These are phyloP conservation scores for Chlorencoelia australis DNA, from an alignment of 2,329 filamentous ascomycete species.

Conservation along the genomic window DNA sequence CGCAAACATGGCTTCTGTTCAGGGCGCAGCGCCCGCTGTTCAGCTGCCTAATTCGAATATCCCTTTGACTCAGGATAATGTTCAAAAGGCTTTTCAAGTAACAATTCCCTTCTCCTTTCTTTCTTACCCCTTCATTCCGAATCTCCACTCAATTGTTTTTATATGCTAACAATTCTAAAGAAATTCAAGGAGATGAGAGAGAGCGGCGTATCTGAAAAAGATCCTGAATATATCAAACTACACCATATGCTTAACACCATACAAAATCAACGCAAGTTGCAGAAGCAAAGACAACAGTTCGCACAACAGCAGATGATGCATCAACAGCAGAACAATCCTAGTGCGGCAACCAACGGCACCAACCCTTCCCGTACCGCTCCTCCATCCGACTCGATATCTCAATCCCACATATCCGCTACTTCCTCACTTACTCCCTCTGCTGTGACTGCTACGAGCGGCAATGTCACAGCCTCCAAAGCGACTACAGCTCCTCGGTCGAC, in stretches of 20 bases:
- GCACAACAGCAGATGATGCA: constrained; percentile 36
- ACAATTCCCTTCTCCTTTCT: constrained; percentile 20
- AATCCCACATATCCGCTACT: constrained; percentile 15
- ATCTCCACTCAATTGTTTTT: neutral
- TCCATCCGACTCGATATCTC: constrained; percentile 19
- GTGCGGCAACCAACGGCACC: constrained; percentile 44
- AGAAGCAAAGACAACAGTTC: constrained; percentile 28
- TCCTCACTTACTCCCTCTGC: constrained; percentile 24
- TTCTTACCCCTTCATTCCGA: constrained; percentile 5
- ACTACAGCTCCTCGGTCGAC: constrained; percentile 20
- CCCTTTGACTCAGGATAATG: constrained; percentile 56
- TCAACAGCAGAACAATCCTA: constrained; percentile 45
- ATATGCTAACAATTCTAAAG: constrained; percentile 36
- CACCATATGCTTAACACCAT: constrained; percentile 66
- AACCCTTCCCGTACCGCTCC: constrained; percentile 39
- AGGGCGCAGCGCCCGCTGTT: constrained; percentile 61
- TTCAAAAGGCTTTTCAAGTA: constrained; percentile 64
- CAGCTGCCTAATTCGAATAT: constrained; percentile 54
- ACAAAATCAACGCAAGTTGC: constrained; percentile 44
- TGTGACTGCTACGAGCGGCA: constrained; percentile 17
- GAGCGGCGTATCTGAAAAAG: constrained; percentile 66
- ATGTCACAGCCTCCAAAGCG: constrained; percentile 16
- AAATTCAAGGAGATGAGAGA: constrained; percentile 86
- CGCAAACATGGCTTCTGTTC: constrained; percentile 60
- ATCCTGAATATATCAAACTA: constrained; percentile 81